Evolutionary conservation across 2,329 filamentous ascomycete species (phyloP).

Genomic region (Aspergillus caelatus): DNA sequence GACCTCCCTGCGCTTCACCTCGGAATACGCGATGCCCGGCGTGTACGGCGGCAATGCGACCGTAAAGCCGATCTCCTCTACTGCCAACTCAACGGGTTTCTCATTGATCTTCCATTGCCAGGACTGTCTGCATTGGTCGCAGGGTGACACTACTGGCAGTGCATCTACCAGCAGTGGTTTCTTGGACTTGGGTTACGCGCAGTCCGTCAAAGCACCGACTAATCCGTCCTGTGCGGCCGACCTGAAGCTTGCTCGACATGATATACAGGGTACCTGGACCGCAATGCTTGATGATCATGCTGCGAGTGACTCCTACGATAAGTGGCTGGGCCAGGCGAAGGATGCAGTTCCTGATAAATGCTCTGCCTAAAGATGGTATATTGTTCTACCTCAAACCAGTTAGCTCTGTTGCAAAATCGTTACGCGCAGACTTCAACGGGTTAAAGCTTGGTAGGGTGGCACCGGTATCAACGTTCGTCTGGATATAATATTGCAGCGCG

Average conservation of each 20-base stretch:
- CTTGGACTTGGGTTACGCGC: slow-evolving; percentile 59
- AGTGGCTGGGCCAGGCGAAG: background rate
- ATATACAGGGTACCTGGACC: slow-evolving; percentile 9
- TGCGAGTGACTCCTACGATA: background rate
- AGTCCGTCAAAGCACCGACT: slow-evolving; percentile 41
- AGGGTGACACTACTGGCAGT: slow-evolving; percentile 48
- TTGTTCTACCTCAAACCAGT: too few relatives aligned
- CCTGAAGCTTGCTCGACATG: slow-evolving; percentile 1
- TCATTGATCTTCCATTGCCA: slow-evolving; percentile 66
- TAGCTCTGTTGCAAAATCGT: too few relatives aligned
- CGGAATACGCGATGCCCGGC: slow-evolving; percentile 60
- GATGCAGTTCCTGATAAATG: background rate
- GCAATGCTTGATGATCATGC: slow-evolving; percentile 5
- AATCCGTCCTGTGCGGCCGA: slow-evolving; percentile 5
- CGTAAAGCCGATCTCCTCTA: slow-evolving; percentile 61
- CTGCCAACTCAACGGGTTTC: slow-evolving; percentile 61
- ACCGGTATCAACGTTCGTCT: background rate
- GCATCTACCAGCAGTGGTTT: slow-evolving; percentile 49
- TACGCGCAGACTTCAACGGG: background rate
- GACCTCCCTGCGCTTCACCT: slow-evolving; percentile 5
- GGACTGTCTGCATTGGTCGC: slow-evolving; percentile 57
- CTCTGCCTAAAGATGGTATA: background rate
- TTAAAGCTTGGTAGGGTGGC: background rate
- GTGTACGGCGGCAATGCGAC: slow-evolving; percentile 64
- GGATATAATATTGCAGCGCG: too few relatives aligned